Base-by-base conservation (phyloP, 805 yeast genomes). In the Wickerhamiella occidentalis region DNA sequence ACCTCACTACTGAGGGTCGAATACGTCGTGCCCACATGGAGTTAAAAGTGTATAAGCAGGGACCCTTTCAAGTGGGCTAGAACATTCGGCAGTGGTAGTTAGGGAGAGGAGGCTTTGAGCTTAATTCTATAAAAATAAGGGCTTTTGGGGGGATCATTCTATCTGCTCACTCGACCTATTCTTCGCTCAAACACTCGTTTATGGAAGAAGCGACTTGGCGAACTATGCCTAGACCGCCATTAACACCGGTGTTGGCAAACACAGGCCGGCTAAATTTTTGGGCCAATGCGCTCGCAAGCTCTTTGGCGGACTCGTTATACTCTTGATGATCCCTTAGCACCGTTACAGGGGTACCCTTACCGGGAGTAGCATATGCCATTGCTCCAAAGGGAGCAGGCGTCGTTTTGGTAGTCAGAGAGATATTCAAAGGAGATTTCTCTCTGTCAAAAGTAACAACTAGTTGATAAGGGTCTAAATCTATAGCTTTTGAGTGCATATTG, bases 231-330 rank as follows among this genome's bases (percentile, higher is more conserved):
- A 40, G 23, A 3, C 44, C 30, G 3, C 44, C 44, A 15, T 23
- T 40, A 19, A 55, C 52, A 17, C 58, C 47, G 19, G 55, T 35
- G 44, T 51, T 58, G 23, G 56, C 56, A 48, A 54, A 58, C 5
- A 52, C 56, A 2, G 61, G 62, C 33, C 55, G 45, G 15, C 42
- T 28, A 23, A 53, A 40, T 26, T 33, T 17, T 2, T 44, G 36
- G 3, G 60, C 58, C n/a, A 56, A 40, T 35, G 54, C 33, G 17
- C 48, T 46, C 2, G 62, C 54, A 9, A 56, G 40, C 22, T 48
- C 49, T 18, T 28, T 28, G 11, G 58, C 55, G 2, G 51, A 11
- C 35, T 56, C 59, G 7, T 44, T 40, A 47, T 49, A 54, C 26
- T 49, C 51, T n/a, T 40, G 53, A 23, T 47, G 11, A 8, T 53